Conservation (phyloP, 768 basidiomycete genomes). For the Hygrophoropsis aurantiaca region DNA sequence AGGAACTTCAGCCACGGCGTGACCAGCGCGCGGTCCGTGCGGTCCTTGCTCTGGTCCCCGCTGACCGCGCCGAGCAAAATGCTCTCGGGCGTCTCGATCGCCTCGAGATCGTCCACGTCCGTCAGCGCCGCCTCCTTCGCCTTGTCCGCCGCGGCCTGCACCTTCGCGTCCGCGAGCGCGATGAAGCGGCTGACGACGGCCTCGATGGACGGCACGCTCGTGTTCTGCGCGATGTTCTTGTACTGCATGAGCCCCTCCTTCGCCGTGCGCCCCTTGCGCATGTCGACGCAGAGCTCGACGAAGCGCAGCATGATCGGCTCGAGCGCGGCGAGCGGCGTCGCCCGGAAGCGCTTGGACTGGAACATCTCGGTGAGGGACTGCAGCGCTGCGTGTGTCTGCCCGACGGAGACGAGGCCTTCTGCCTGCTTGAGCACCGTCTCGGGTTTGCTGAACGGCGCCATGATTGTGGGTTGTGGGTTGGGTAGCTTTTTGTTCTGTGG, state of each 20-base stretch:
- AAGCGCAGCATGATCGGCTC: conserved; percentile 97
- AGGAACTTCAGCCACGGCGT: conserved; percentile 97
- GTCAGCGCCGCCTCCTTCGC: conserved; percentile 64
- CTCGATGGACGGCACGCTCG: conserved; percentile 89
- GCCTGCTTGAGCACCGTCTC: conserved; percentile 90
- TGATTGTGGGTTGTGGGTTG: conserved; percentile 29
- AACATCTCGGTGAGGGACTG: conserved; percentile 93
- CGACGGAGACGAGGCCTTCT: conserved; percentile 91
- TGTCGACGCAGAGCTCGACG: conserved; percentile 93
- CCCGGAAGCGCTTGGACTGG: conserved; percentile 88
- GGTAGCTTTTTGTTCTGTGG: too few species aligned
- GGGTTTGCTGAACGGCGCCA: conserved; percentile 90
- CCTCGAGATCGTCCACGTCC: conserved; percentile 94
- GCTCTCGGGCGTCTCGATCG: conserved; percentile 91
- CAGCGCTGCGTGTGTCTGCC: conserved; percentile 86
- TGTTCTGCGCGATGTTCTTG: conserved; percentile 97
- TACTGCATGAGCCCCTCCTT: conserved; percentile 96
- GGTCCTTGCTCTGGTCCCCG: conserved; percentile 87
- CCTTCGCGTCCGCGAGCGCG: conserved; percentile 75
- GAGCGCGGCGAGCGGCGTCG: conserved; percentile 81
- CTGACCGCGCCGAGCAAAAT: conserved; percentile 89
- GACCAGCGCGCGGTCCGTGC: conserved; percentile 92
- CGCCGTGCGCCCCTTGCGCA: conserved; percentile 90
- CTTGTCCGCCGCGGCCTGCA: conserved; percentile 83
- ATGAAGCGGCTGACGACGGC: conserved; percentile 87